These are phyloP conservation scores for Apiotrichum domesticum DNA, from an alignment of 1,284 basidiomycete species.

Conservation along the genomic window DNA sequence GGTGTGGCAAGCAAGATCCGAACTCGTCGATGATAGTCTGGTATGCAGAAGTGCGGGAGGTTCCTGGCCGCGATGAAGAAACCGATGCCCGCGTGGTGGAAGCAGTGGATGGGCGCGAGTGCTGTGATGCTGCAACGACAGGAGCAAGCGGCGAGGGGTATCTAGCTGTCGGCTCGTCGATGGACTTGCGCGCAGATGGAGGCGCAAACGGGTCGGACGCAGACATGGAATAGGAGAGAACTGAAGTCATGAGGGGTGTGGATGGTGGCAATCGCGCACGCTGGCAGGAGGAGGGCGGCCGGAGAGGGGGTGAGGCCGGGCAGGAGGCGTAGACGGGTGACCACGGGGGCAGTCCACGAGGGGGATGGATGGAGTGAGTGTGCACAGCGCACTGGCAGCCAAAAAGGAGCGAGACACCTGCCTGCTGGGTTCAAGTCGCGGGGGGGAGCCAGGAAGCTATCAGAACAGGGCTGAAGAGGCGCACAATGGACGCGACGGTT, in stretches of 20 bases:
- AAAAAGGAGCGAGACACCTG: too few species aligned
- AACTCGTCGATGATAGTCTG: conserved; percentile 18
- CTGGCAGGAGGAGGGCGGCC: too few species aligned
- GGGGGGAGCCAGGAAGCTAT: too few species aligned
- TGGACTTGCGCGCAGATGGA: conserved; percentile 11
- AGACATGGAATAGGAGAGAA: conserved; percentile 11
- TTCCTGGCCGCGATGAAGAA: conserved; percentile 10
- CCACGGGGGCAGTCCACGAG: too few species aligned
- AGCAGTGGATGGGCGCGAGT: conserved; percentile 14
- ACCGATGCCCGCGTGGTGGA: conserved; percentile 13
- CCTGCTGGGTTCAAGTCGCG: too few species aligned
- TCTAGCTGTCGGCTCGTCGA: conserved; percentile 10
- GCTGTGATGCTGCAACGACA: conserved; percentile 3
- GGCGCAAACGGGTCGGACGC: conserved; percentile 20
- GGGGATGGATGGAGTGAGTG: too few species aligned
- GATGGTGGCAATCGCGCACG: background rate
- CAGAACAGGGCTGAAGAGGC: too few species aligned
- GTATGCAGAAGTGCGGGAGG: conserved; percentile 9
- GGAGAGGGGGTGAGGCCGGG: too few species aligned
- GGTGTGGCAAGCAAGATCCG: conserved; percentile 12
- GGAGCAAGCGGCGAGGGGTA: conserved; percentile 14
- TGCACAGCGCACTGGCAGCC: too few species aligned
- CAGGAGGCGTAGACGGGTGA: too few species aligned
- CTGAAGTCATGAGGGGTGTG: conserved; percentile 7
- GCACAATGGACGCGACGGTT: too few species aligned